Percentiles rank a stretch among this genome's conserved stretches.
Evolutionary conservation across 768 basidiomycete genomes (phyloP).

Genomic region (Suillus tomentosus): DNA sequence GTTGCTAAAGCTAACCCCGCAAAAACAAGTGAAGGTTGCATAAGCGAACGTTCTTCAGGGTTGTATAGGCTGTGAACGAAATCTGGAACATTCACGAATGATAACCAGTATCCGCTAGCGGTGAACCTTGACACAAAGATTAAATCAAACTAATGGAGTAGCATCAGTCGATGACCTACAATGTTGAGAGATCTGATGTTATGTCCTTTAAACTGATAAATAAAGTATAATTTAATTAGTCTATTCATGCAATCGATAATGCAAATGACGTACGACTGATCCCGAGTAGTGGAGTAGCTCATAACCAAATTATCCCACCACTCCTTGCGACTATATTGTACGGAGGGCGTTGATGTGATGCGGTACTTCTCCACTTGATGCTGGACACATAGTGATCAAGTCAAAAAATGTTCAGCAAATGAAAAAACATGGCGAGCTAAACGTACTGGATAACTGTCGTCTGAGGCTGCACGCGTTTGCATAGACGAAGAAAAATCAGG

Average conservation of each 20-base stretch:
- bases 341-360: constrained; percentile 28
- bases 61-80: constrained; percentile 55
- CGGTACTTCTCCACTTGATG: constrained; percentile 31
- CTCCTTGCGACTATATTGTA: constrained; percentile 37
- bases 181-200: constrained; percentile 46
- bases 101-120: constrained; percentile 66
- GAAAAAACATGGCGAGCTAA: not conserved
- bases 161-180: constrained; percentile 41
- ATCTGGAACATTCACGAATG: constrained; percentile 61
- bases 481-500: constrained; percentile 33
- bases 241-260: not conserved
- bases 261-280: constrained; percentile 42
- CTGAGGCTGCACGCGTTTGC: constrained; percentile 28
- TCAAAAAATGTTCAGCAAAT: not conserved
- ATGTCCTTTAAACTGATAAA: constrained; percentile 49
- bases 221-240: constrained; percentile 7
- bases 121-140: constrained; percentile 49
- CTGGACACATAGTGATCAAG: constrained; percentile 7
- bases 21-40: constrained; percentile 74
- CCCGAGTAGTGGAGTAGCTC: constrained; percentile 41
- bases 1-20: constrained; percentile 70
- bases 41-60: constrained; percentile 50
- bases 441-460: constrained; percentile 32
- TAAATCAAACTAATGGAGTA: constrained; percentile 4
- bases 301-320: constrained; percentile 54